Percentiles rank a stretch among this genome's conserved stretches.
Evolutionary conservation across 108 stramenopile species (phyloP).

Genomic region (Stephanodiscus minutulus): DNA sequence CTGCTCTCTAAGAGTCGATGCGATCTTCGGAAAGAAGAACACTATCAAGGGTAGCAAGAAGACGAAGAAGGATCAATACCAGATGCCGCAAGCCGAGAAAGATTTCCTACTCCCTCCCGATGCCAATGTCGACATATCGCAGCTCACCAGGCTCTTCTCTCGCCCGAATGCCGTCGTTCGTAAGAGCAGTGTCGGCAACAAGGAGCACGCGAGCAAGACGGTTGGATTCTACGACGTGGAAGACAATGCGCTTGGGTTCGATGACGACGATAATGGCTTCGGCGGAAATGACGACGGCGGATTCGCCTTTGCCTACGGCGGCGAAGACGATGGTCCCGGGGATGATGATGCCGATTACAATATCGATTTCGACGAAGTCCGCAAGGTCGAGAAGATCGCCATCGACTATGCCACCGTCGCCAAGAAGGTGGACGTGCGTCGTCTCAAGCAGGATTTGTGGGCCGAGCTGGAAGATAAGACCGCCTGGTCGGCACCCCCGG

Average conservation of each 20-base stretch:
- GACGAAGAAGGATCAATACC: conserved; percentile 53
- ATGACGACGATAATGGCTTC: conserved; percentile 54
- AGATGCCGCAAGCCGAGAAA: conserved; percentile 60
- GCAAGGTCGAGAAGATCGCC: conserved; percentile 84
- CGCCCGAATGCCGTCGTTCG: conserved; percentile 67
- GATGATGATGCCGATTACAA: conserved; percentile 49
- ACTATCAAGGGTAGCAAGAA: conserved; percentile 48
- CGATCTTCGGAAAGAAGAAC: conserved; percentile 43
- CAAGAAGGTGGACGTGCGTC: conserved; percentile 91
- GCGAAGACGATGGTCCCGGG: conserved; percentile 41
- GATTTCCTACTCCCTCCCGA: conserved; percentile 80
- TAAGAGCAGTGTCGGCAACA: conserved; percentile 7
- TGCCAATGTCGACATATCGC: conserved; percentile 62
- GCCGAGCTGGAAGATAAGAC: conserved; percentile 66
- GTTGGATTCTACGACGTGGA: conserved; percentile 61
- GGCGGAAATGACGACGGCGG: conserved; percentile 35
- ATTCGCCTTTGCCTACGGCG: conserved; percentile 57
- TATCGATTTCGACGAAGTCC: conserved; percentile 61
- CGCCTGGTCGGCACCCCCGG: conserved; percentile 14
- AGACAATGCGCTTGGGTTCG: conserved; percentile 44
- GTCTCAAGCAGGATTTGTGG: conserved; percentile 88
- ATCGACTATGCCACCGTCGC: conserved; percentile 86
- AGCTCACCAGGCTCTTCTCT: conserved; percentile 72
- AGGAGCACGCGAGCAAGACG: conserved; percentile 34
- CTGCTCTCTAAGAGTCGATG: conserved; percentile 5